Evolutionary conservation across 257 asterid genomes (phyloP).

Genomic region (Nicotiana undulata): DNA sequence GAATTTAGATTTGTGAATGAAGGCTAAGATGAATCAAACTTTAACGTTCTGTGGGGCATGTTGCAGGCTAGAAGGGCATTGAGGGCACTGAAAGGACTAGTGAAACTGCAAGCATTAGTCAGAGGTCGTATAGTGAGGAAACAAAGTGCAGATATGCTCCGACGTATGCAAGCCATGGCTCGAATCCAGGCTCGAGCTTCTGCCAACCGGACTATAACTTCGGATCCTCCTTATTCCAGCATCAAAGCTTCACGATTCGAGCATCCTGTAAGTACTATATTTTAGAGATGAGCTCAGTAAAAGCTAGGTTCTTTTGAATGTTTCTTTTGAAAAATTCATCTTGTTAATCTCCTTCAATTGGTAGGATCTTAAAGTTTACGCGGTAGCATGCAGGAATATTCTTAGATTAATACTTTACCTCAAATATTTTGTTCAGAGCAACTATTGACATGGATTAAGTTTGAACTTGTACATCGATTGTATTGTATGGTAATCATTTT

Average conservation of each 20-base stretch:
- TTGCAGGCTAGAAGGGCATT: conserved; percentile 85
- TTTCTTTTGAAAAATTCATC: not conserved
- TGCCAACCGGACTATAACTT: conserved; percentile 38
- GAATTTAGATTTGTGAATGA: not conserved
- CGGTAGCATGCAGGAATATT: not conserved
- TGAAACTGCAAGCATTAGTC: conserved; percentile 91
- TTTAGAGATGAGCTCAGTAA: not conserved
- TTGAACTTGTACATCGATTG: not conserved
- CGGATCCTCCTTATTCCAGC: conserved; percentile 28
- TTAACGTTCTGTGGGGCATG: conserved; percentile 1
- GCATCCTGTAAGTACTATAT: conserved; percentile 34
- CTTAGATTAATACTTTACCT: not conserved
- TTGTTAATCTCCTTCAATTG: not conserved
- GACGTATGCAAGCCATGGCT: conserved; percentile 92
- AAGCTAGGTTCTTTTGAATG: not conserved
- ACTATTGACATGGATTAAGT: not conserved
- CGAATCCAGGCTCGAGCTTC: conserved; percentile 95
- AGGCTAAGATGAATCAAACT: not conserved
- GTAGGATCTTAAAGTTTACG: not conserved
- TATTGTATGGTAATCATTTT: not conserved
- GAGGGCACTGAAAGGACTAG: conserved; percentile 84
- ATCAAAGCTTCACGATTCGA: conserved; percentile 19
- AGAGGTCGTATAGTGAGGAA: conserved; percentile 88
- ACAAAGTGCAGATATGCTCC: conserved; percentile 84
- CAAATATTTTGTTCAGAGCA: not conserved